A percentile compares a stretch with the other conserved stretches of the same genome.
These are phyloP conservation scores for Ogataea philodendri DNA, from an alignment of 805 yeast species.

Conservation along the genomic window DNA sequence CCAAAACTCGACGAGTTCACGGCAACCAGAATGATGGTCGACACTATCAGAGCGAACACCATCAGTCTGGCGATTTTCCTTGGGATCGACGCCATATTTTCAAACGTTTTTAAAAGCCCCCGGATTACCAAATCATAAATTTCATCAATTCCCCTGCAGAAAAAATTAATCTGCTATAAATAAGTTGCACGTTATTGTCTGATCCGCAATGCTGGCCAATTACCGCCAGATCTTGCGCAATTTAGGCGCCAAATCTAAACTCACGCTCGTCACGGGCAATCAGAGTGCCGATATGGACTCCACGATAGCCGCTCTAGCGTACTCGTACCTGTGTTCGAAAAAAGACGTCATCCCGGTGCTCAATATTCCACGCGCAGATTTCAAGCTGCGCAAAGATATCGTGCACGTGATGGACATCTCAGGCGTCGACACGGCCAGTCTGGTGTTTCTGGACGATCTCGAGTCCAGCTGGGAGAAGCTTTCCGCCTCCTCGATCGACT, in stretches of 20 bases:
- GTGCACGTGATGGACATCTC: slow-evolving; percentile 47
- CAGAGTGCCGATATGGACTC: slow-evolving; percentile 91
- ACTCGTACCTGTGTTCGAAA: slow-evolving; percentile 52
- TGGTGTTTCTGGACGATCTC: slow-evolving; percentile 72
- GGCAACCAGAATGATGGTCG: slow-evolving; percentile 7
- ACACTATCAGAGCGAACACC: slow-evolving; percentile 10
- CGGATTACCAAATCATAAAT: slow-evolving; percentile 7
- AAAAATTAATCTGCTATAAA: not conserved
- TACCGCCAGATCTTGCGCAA: slow-evolving; percentile 1
- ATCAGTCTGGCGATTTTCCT: slow-evolving; percentile 12
- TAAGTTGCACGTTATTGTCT: not conserved
- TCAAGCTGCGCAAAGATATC: slow-evolving; percentile 71
- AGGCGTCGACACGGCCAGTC: slow-evolving; percentile 44
- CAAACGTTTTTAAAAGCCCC: slow-evolving; percentile 9
- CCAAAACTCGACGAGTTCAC: slow-evolving; percentile 7
- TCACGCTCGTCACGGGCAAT: slow-evolving; percentile 66
- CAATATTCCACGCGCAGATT: slow-evolving; percentile 66
- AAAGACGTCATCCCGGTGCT: slow-evolving; percentile 58
- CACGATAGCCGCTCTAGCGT: slow-evolving; percentile 69
- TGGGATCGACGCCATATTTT: slow-evolving; percentile 13
- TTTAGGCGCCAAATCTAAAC: slow-evolving; percentile 3
- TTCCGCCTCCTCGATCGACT: slow-evolving; percentile 29
- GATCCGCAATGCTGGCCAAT: slow-evolving; percentile 4
- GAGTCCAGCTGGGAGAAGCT: slow-evolving; percentile 14
- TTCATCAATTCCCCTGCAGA: slow-evolving; percentile 7